Base-by-base conservation (phyloP, 345 rosid genomes). In the Citrus inodora region DNA sequence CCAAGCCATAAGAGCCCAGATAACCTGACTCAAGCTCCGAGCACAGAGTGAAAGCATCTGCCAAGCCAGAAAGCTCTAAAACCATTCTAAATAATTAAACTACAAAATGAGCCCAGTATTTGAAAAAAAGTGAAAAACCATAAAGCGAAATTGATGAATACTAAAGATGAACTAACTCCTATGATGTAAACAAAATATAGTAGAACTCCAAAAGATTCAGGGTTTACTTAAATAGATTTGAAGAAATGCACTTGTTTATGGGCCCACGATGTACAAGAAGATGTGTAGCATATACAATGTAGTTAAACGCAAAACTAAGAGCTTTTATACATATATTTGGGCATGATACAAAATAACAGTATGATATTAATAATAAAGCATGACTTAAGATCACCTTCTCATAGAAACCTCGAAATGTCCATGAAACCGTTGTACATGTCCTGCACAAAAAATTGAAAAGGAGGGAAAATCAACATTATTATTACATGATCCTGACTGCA, bases 321-420 rank as follows among this genome's bases (percentile, higher is more conserved):
- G 40, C n/a, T 55, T 78, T 51, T 14, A 24, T 5, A 53, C 51
- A 24, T 35, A 27, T 19, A 65, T 32, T 13, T 32, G 21, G 67
- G 4, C 33, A 9, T 13, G 53, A 59, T 58, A 68, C 24, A 80
- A 64, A 42, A 77, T 24, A 40, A 71, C 69, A 67, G 42, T 62
- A 16, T 5, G 5, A 42, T 30, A 32, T 71, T 40, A 61, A 33
- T 55, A 37, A 46, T 28, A 74, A 17, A 48, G 0, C 19, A 71
- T 0, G 40, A 38, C 2, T 27, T n/a, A 51, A 79, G 75, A 71
- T 82, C 59, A 88, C 95, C 95, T 91, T 91, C 90, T 91, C 93
- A 83, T 91, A 91, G 75, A 91, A 91, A 70, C 88, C 88, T 33
- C 93, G 88, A 79, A 91, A 91, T 67, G 93, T 91, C 95, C 95